These are phyloP conservation scores for Aspergillus steynii DNA, from an alignment of 495 filamentous ascomycete species.

Conservation along the genomic window DNA sequence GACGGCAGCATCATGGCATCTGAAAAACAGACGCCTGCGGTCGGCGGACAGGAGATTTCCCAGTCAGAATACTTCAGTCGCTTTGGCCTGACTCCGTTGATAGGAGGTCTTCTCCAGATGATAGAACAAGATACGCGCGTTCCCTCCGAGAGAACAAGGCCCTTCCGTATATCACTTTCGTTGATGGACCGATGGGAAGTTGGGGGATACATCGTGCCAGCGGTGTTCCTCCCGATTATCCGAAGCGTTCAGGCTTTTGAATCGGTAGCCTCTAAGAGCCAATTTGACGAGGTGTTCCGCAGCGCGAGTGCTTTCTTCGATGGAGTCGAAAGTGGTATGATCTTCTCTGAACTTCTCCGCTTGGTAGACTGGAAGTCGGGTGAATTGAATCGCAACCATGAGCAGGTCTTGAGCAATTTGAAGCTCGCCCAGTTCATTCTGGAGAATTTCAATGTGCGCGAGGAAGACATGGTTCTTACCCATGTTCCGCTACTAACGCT, in stretches of 20 bases:
- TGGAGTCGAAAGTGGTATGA: slow-evolving; percentile 88
- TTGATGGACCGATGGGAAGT: slow-evolving; percentile 99
- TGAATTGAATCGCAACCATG: slow-evolving; percentile 39
- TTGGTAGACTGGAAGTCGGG: slow-evolving; percentile 36
- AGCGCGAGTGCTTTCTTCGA: slow-evolving; percentile 97
- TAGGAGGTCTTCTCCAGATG: slow-evolving; percentile 74
- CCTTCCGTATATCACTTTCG: slow-evolving; percentile 88
- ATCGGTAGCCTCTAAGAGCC: slow-evolving; percentile 53
- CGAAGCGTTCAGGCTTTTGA: slow-evolving; percentile 74
- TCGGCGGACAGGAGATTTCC: slow-evolving; percentile 41
- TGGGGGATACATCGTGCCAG: slow-evolving; percentile 81
- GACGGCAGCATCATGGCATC: slow-evolving; percentile 51
- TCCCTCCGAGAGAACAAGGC: slow-evolving; percentile 73
- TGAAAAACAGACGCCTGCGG: slow-evolving; percentile 45
- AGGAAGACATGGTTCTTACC: slow-evolving; percentile 90
- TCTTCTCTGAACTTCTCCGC: slow-evolving; percentile 80
- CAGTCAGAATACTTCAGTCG: slow-evolving; percentile 73
- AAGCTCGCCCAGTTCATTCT: slow-evolving; percentile 80
- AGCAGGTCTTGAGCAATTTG: slow-evolving; percentile 52
- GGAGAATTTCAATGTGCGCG: slow-evolving; percentile 84
- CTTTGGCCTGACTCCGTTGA: slow-evolving; percentile 72
- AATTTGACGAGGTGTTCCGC: slow-evolving; percentile 83
- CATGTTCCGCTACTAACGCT: slow-evolving; percentile 79
- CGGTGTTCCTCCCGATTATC: slow-evolving; percentile 85
- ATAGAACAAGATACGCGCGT: slow-evolving; percentile 56